These are phyloP conservation scores for Dillenia turbinata DNA, from an alignment of 164 flowering plant species.

Conservation along the genomic window DNA sequence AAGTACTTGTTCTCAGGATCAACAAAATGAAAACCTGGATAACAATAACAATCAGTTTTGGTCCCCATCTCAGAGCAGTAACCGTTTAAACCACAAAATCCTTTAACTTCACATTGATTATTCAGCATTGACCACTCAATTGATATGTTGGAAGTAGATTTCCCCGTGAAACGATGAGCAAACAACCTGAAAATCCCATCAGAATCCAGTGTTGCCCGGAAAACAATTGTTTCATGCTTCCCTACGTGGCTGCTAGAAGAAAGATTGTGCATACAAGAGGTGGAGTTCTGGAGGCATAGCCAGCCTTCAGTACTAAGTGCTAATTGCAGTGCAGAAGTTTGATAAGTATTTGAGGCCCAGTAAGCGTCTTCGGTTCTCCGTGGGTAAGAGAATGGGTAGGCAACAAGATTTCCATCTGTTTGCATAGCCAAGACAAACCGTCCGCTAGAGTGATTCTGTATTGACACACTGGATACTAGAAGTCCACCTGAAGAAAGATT, in stretches of 20 bases:
- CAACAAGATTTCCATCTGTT: conserved; percentile 12
- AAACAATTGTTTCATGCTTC: background rate
- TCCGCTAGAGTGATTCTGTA: conserved; percentile 5
- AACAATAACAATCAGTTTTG: conserved; percentile 2
- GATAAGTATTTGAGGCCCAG: background rate
- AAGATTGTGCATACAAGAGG: background rate
- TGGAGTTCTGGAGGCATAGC: background rate
- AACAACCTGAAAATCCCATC: conserved; percentile 13
- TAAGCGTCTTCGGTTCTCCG: background rate
- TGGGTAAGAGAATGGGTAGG: background rate
- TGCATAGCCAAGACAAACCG: conserved; percentile 10
- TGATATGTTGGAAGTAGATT: background rate
- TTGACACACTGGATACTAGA: conserved; percentile 6
- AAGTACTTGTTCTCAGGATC: background rate
- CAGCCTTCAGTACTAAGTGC: background rate
- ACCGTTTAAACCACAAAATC: conserved; percentile 16
- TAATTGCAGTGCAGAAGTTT: background rate
- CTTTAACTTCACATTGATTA: conserved; percentile 9
- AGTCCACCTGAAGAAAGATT: background rate
- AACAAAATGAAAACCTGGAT: conserved; percentile 6
- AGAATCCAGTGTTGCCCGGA: conserved; percentile 2
- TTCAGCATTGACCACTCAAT: background rate
- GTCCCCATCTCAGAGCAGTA: background rate
- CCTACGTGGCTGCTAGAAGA: background rate
- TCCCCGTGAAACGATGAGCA: background rate